Evolutionary conservation across 192 early-diverging fungal species (phyloP).

Genomic region (Gryganskiella cystojenkinii): DNA sequence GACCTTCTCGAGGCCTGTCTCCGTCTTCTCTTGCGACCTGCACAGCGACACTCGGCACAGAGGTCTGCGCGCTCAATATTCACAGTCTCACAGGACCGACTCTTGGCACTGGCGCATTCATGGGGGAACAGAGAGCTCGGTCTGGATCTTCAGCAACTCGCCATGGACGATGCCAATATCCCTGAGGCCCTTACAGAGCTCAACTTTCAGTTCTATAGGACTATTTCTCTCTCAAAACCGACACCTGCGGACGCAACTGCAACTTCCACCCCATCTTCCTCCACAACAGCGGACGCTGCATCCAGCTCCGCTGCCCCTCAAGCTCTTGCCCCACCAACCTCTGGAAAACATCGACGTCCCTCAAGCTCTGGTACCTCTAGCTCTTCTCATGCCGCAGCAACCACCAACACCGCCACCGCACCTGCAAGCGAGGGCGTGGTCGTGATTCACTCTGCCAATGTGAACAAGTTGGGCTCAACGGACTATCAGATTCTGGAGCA

Average conservation of each 20-base stretch:
- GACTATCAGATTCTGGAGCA: constrained; percentile 67
- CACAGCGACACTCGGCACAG: constrained; percentile 91
- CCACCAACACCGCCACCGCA: constrained; percentile 8
- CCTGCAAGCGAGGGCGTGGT: constrained; percentile 64
- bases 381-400: neutral
- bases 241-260: constrained; percentile 16
- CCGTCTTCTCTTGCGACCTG: constrained; percentile 85
- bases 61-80: constrained; percentile 70
- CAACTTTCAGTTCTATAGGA: constrained; percentile 75
- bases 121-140: constrained; percentile 69
- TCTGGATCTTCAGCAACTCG: constrained; percentile 60
- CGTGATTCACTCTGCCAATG: constrained; percentile 62
- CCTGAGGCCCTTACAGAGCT: constrained; percentile 55
- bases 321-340: constrained; percentile 1
- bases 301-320: neutral
- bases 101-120: constrained; percentile 67
- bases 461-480: constrained; percentile 37
- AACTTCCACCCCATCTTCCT: constrained; percentile 16
- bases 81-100: constrained; percentile 64
- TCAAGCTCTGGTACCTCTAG: constrained; percentile 22
- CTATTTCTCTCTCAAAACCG: constrained; percentile 28
- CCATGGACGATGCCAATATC: constrained; percentile 49
- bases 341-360: constrained; percentile 25
- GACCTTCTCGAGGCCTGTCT: constrained; percentile 84
- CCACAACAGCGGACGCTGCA: constrained; percentile 13